Evolutionary conservation across 2,329 filamentous ascomycete species (phyloP), one percentile per base, ranked within the genome.

Genomic region (Amylocarpus encephaloides): DNA sequence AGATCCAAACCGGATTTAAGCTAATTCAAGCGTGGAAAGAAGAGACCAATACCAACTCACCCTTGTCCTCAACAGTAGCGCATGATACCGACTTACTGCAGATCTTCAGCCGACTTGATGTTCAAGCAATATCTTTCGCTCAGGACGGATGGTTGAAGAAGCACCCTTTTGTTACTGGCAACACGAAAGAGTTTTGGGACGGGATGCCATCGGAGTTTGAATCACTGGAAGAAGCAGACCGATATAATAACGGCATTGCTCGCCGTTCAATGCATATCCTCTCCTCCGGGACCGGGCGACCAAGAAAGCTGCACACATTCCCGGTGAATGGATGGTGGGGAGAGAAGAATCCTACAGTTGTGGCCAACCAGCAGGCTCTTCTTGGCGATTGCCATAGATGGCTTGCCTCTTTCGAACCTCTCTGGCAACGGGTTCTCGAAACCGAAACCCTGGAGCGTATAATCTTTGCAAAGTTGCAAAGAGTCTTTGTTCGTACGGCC

Each of bases 401-500:
- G 47, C 33, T 45, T 12, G 22, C 35, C 10, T 47, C 54, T 12
- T 51, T 51, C 26, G 35, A 32, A 12, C 46, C 52, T 1, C 26
- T 57, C 3, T 47, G 16, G 5, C 6, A 46, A 6, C 22, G 22
- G 3, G 32, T 43, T 22, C 35, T 22, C 35, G 29, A 35, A 22
- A n/a, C n/a, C 5, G 45, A 40, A 39, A 40, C 7, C 19, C 36
- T 19, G 6, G 45, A 47, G 26, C 26, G 38, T 12, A 18, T 56
- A 10, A 43, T 50, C 1, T 50, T 50, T 19, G 36, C 43, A 2
- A 48, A 46, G 16, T 33, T 48, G 1, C 72, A 77, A 3, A 67
- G 82, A 2, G 29, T 47, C 12, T 78, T 77, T 3, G 78, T 82
- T 30, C 78, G 82, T 60, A 78, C 79, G 34, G 35, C 44, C 5